Base-by-base conservation (phyloP, 2,329 filamentous ascomycete genomes). In the Chaetomium sp. region DNA sequence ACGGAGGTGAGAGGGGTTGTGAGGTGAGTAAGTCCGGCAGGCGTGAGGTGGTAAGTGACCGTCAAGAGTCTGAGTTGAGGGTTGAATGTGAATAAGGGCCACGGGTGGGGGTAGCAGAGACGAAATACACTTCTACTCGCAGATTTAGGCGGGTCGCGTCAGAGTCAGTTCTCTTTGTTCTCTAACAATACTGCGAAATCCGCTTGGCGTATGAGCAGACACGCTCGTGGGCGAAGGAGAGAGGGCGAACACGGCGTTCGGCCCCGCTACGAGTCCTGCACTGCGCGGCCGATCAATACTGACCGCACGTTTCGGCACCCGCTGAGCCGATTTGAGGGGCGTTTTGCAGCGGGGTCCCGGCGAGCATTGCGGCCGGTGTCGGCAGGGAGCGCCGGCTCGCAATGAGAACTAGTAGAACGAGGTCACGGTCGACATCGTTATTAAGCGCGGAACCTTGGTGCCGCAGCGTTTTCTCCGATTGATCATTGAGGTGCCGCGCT, bases 281-380 rank as follows among this genome's bases (percentile, higher is more conserved):
- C 42, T 12, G 40, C 40, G 42, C 37, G 43, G 42, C 45, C 36
- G 53, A 55, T 58, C 45, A 33, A 36, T 49, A 34, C 55, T 57
- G 52, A 45, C 47, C 53, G 46, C 49, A 45, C 11, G 35, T 48
- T 35, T 55, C 53, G 56, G 56, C 56, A 55, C 37, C 43, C 32
- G 19, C 46, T 34, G 47, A 51, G 46, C 56, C 51, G 57, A 33
- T 45, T 33, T 27, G 4, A 49, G 49, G 32, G 52, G 27, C 35
- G 12, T 27, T 10, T 45, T 33, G 34, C 44, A 49, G 56, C 45
- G 49, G 46, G 46, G 49, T 33, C 43, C 42, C 19, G 19, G 19
- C 19, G 52, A 45, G 12, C 27, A 3, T 14, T 7, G 43, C 11
- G 19, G 38, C 53, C 53, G 56, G 49, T 46, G 48, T 55, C 53